These are phyloP conservation scores for Spongispora temasekensis DNA, from an alignment of 1,284 basidiomycete genomes.

Conservation along the genomic window DNA sequence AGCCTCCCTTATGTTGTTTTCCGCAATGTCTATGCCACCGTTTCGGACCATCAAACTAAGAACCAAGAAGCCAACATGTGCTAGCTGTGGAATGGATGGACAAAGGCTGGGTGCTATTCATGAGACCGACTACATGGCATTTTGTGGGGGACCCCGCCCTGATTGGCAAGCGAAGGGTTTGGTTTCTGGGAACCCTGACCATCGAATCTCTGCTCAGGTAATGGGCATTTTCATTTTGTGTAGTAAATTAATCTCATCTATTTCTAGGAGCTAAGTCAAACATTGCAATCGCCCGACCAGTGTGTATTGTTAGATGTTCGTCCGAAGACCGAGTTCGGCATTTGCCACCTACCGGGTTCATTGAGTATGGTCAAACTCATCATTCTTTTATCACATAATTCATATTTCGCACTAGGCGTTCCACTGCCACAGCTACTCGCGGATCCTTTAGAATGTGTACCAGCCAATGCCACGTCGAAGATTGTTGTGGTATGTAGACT, in stretches of 20 bases:
- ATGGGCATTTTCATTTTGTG: neutral
- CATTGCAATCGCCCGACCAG: constrained; percentile 43
- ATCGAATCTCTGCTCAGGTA: constrained; percentile 56
- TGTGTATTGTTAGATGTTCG: constrained; percentile 80
- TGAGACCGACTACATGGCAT: constrained; percentile 72
- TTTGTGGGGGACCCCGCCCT: constrained; percentile 70
- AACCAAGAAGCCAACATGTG: constrained; percentile 59
- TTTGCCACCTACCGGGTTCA: constrained; percentile 79
- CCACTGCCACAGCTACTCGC: constrained; percentile 64
- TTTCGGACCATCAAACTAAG: constrained; percentile 86
- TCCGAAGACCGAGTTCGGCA: constrained; percentile 80
- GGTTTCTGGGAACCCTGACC: constrained; percentile 34
- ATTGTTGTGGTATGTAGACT: constrained; percentile 79
- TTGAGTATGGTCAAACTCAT: constrained; percentile 56
- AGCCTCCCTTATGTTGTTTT: constrained; percentile 71
- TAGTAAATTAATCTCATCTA: neutral
- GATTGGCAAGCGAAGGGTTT: constrained; percentile 64
- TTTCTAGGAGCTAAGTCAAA: constrained; percentile 30
- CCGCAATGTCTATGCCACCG: constrained; percentile 67
- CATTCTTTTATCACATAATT: neutral
- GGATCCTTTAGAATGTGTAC: constrained; percentile 49
- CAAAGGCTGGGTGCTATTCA: constrained; percentile 47
- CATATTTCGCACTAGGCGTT: constrained; percentile 52
- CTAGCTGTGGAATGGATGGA: constrained; percentile 58
- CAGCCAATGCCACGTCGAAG: constrained; percentile 23